Evolutionary conservation across 1,139 yeast species (phyloP).

Genomic region (Hanseniaspora sp.): DNA sequence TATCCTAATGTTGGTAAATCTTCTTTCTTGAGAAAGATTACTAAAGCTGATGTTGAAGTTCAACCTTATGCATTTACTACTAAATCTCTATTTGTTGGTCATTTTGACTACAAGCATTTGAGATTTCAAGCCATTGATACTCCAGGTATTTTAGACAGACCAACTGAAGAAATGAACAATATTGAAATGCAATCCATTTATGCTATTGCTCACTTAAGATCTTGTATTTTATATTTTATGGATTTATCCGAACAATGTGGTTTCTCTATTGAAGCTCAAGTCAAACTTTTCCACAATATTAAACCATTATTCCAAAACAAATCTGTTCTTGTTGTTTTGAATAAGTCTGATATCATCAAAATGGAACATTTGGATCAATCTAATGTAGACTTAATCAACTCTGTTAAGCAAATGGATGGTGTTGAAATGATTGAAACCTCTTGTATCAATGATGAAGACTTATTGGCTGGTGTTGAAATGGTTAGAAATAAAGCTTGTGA

Average conservation of each 20-base stretch:
- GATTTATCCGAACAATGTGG: constrained; percentile 99
- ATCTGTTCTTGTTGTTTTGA: constrained; percentile 88
- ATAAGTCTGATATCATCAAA: constrained; percentile 82
- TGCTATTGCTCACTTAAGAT: constrained; percentile 95
- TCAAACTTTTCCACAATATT: constrained; percentile 88
- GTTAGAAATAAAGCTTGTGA: constrained; percentile 92
- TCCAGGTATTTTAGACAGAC: constrained; percentile 97
- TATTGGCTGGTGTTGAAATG: constrained; percentile 50
- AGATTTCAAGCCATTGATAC: constrained; percentile 98
- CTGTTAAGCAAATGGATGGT: constrained; percentile 55
- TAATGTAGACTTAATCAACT: constrained; percentile 58
- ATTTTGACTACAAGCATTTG: constrained; percentile 91
- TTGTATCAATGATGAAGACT: constrained; percentile 87
- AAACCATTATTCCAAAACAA: constrained; percentile 95
- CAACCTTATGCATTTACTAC: constrained; percentile 99
- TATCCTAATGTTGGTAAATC: constrained; percentile 99
- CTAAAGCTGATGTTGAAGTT: constrained; percentile 97
- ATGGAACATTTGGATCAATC: constrained; percentile 73
- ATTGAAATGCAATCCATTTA: constrained; percentile 98
- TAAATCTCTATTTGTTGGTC: constrained; percentile 89
- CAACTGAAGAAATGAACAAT: constrained; percentile 98
- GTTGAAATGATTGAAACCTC: constrained; percentile 90
- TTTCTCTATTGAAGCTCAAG: constrained; percentile 92
- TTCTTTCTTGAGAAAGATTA: constrained; percentile 80
- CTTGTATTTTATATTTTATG: constrained; percentile 94